Conservation (phyloP, 116 monocot genomes). For the Cymodocea nodosa region DNA sequence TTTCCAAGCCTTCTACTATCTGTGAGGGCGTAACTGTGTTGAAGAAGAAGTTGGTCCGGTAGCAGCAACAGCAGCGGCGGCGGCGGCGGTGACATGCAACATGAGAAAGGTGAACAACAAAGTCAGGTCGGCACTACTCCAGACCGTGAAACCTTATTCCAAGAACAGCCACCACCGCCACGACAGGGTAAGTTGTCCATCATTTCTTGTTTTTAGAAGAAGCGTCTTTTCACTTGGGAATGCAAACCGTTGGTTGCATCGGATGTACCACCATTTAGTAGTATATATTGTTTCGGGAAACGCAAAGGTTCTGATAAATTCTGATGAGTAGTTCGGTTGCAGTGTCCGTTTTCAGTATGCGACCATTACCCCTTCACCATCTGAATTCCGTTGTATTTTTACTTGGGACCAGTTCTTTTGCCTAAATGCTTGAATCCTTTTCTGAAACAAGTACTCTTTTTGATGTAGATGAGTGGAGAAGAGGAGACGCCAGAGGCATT, state of each 20-base stretch:
- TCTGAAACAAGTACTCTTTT: not conserved
- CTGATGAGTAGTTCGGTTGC: too few species aligned
- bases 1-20: not conserved
- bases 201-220: not conserved
- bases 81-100: too few species aligned
- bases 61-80: too few species aligned
- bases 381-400: too few species aligned
- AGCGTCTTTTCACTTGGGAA: not conserved
- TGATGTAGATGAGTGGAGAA: not conserved
- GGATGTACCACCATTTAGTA: too few species aligned
- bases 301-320: too few species aligned
- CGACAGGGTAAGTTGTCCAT: not conserved
- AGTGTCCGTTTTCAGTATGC: too few species aligned
- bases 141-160: not conserved
- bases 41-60: not conserved
- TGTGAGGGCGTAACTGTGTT: not conserved
- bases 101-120: constrained; percentile 4
- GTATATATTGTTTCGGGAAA: too few species aligned
- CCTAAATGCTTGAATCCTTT: not conserved
- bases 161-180: not conserved
- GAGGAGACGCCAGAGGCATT: not conserved
- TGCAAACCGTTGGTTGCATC: too few species aligned
- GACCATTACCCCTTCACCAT: too few species aligned
- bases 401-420: too few species aligned
- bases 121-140: not conserved